These are phyloP conservation scores for Colletotrichum neosansevieriae DNA, from an alignment of 2,329 filamentous ascomycete species.

Conservation along the genomic window DNA sequence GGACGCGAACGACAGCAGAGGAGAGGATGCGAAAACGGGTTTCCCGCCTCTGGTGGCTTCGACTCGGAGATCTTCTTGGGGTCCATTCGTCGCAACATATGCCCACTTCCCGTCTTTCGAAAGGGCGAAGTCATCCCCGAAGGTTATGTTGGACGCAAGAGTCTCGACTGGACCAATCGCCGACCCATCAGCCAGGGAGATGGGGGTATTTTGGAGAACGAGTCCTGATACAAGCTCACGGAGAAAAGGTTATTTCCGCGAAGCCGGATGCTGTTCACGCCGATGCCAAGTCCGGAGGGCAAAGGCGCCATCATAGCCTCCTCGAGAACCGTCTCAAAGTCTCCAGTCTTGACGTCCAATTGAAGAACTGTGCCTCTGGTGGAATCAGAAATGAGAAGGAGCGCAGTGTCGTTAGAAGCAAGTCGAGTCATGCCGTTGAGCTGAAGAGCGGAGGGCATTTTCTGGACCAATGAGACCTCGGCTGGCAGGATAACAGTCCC, in stretches of 20 bases:
- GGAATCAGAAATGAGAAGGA: conserved; percentile 43
- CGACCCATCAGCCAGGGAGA: conserved; percentile 2
- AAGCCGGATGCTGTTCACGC: conserved; percentile 22
- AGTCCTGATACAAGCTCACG: conserved; percentile 24
- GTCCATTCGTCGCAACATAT: conserved; percentile 23
- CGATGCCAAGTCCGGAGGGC: neutral
- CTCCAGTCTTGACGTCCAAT: conserved; percentile 38
- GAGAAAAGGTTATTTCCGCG: conserved; percentile 16
- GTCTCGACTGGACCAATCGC: neutral
- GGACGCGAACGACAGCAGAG: neutral
- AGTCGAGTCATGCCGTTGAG: conserved; percentile 44
- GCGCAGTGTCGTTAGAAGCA: conserved; percentile 22
- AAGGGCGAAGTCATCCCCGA: conserved; percentile 31
- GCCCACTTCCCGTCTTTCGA: conserved; percentile 19
- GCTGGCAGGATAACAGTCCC: too few species aligned
- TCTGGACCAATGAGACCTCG: conserved; percentile 27
- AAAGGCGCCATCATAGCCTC: conserved; percentile 32
- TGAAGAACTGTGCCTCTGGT: conserved; percentile 38
- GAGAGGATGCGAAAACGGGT: neutral
- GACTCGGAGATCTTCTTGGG: conserved; percentile 3
- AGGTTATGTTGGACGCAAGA: conserved; percentile 11
- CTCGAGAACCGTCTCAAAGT: conserved; percentile 35
- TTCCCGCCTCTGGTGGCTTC: neutral
- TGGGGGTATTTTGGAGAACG: conserved; percentile 7
- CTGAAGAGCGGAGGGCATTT: conserved; percentile 32